Evolutionary conservation across 2,329 filamentous ascomycete genomes (phyloP).

Genomic region (Aspergillus sclerotialis): DNA sequence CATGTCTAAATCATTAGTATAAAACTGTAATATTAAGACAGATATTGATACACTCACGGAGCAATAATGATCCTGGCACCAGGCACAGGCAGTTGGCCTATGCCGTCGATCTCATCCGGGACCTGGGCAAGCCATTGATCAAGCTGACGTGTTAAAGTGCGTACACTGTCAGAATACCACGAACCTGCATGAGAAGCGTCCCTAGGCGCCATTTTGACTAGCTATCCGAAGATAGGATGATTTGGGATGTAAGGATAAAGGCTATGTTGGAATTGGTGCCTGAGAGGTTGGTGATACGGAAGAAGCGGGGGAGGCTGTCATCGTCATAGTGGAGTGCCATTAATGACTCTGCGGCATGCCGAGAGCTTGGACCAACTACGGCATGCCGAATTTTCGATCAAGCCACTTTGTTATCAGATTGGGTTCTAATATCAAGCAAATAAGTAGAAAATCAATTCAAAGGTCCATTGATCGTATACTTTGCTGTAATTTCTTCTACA

Average conservation of each 20-base stretch:
- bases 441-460: too few relatives aligned
- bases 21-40: slow-evolving; percentile 1
- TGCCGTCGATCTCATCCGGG: slow-evolving; percentile 56
- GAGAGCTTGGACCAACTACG: slow-evolving; percentile 1
- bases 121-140: slow-evolving; percentile 68
- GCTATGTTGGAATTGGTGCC: background rate
- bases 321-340: slow-evolving; percentile 19
- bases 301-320: slow-evolving; percentile 22
- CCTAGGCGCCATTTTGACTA: slow-evolving; percentile 35
- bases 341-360: slow-evolving; percentile 12
- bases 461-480: too few relatives aligned
- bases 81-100: slow-evolving; percentile 60
- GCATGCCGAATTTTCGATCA: slow-evolving; percentile 1
- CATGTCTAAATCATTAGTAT: slow-evolving; percentile 57
- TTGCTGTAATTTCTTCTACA: too few relatives aligned
- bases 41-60: slow-evolving; percentile 57
- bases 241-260: background rate
- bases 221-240: background rate
- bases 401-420: too few relatives aligned
- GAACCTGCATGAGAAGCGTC: slow-evolving; percentile 71
- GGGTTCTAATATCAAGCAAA: too few relatives aligned
- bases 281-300: slow-evolving; percentile 2
- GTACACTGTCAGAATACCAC: slow-evolving; percentile 68
- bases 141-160: slow-evolving; percentile 60
- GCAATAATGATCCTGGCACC: slow-evolving; percentile 82